phyloP scores from a whole-genome alignment of 1,139 yeast species.

The Hyphopichia burtonii region DNA sequence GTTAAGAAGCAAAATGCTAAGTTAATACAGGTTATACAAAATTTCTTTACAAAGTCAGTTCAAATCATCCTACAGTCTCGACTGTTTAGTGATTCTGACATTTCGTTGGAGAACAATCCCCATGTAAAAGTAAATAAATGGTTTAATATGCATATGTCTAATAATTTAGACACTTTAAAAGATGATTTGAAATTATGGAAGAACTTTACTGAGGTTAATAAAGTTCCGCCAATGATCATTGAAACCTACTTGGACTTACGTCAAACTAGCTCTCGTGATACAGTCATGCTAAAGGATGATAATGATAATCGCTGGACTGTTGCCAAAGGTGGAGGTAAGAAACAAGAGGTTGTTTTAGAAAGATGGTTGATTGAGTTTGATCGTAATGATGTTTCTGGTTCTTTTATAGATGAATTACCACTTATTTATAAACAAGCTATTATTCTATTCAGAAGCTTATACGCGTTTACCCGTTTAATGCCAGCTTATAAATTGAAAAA shows the following conservation, averaged over 20 bases:
- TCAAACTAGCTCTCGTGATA: slow-evolving; percentile 56
- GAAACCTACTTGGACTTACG: slow-evolving; percentile 81
- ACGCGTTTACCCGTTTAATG: slow-evolving; percentile 62
- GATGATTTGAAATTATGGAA: slow-evolving; percentile 69
- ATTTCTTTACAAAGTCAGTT: slow-evolving; percentile 73
- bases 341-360: slow-evolving; percentile 82
- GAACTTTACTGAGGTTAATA: slow-evolving; percentile 32
- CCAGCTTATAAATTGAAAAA: slow-evolving; percentile 66
- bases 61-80: slow-evolving; percentile 41
- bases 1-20: slow-evolving; percentile 30
- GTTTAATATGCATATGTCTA: slow-evolving; percentile 65
- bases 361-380: slow-evolving; percentile 89
- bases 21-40: slow-evolving; percentile 51
- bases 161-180: slow-evolving; percentile 42
- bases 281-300: slow-evolving; percentile 58
- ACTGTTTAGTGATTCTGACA: slow-evolving; percentile 11
- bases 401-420: slow-evolving; percentile 54
- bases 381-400: slow-evolving; percentile 26
- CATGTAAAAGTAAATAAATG: slow-evolving; percentile 46
- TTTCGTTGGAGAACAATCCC: slow-evolving; percentile 6
- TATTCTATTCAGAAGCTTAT: slow-evolving; percentile 70
- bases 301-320: slow-evolving; percentile 42
- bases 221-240: slow-evolving; percentile 75
- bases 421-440: slow-evolving; percentile 73
- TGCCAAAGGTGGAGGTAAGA: slow-evolving; percentile 45